Percentiles rank a stretch among this genome's conserved stretches.
Evolutionary conservation across 805 yeast species (phyloP).

Genomic region (Monosporozyma solicola): DNA sequence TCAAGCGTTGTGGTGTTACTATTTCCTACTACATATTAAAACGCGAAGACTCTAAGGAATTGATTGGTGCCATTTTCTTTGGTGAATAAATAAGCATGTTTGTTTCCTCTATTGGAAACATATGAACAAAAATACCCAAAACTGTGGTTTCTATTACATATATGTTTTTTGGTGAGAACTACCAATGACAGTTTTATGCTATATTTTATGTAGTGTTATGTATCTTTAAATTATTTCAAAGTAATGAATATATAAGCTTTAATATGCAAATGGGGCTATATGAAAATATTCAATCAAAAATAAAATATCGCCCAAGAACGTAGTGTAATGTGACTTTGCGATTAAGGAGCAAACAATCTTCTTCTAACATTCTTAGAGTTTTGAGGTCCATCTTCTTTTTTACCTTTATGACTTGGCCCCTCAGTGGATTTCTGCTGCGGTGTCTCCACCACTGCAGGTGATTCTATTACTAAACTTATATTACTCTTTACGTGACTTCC

Average conservation of each 20-base stretch:
- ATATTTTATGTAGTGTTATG: not conserved
- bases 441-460: not conserved
- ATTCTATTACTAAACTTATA: not conserved
- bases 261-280: not conserved
- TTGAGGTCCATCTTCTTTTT: conserved; percentile 10
- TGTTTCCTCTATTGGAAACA: not conserved
- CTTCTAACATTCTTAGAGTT: conserved; percentile 25
- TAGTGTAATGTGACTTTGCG: not conserved
- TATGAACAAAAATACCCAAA: not conserved
- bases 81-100: conserved; percentile 39
- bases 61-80: conserved; percentile 60
- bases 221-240: not conserved
- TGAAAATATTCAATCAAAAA: too few relatives aligned
- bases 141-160: not conserved
- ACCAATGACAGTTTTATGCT: not conserved
- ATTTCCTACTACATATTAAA: conserved; percentile 43
- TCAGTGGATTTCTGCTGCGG: not conserved
- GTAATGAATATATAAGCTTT: not conserved
- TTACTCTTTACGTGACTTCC: not conserved
- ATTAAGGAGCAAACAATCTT: conserved; percentile 31
- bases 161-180: not conserved
- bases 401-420: not conserved
- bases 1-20: conserved; percentile 51
- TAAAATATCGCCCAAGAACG: not conserved
- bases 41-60: conserved; percentile 39